These are phyloP conservation scores for Papilionanthe hybrid DNA, from an alignment of 116 monocot species.

Conservation along the genomic window DNA sequence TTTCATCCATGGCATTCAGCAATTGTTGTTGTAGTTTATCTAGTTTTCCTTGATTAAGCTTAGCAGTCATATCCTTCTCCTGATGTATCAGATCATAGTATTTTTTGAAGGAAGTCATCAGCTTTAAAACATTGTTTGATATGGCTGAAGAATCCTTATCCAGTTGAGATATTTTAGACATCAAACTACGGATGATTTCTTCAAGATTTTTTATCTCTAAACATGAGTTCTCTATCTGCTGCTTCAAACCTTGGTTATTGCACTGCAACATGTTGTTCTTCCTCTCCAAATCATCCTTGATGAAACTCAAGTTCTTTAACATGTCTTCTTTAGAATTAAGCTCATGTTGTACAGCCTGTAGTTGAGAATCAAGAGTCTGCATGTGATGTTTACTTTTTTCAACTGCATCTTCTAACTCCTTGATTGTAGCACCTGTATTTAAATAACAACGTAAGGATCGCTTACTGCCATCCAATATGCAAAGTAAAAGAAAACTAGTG, in stretches of 20 bases:
- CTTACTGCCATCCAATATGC: neutral
- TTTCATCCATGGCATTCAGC: conserved; percentile 32
- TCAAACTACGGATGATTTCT: conserved; percentile 27
- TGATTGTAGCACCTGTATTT: conserved; percentile 61
- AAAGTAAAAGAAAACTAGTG: no score
- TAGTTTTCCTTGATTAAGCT: conserved; percentile 42
- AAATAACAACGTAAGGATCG: neutral
- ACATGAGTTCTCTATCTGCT: conserved; percentile 31
- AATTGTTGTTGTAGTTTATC: conserved; percentile 48
- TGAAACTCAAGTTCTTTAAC: conserved; percentile 38
- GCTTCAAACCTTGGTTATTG: conserved; percentile 42
- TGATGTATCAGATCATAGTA: conserved; percentile 41
- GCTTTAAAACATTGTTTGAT: conserved; percentile 29
- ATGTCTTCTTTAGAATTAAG: conserved; percentile 52
- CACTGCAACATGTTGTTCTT: conserved; percentile 52
- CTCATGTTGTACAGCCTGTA: conserved; percentile 40
- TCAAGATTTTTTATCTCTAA: conserved; percentile 44
- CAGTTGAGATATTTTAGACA: conserved; percentile 41
- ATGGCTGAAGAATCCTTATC: conserved; percentile 50
- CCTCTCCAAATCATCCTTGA: conserved; percentile 38
- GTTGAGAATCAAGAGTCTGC: conserved; percentile 36
- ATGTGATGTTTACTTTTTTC: conserved; percentile 42
- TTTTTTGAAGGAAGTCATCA: conserved; percentile 38
- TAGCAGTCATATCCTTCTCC: conserved; percentile 48
- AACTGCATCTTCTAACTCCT: conserved; percentile 45